Evolutionary conservation across 2,329 filamentous ascomycete species (phyloP).

Genomic region (Colletotrichum tanaceti): DNA sequence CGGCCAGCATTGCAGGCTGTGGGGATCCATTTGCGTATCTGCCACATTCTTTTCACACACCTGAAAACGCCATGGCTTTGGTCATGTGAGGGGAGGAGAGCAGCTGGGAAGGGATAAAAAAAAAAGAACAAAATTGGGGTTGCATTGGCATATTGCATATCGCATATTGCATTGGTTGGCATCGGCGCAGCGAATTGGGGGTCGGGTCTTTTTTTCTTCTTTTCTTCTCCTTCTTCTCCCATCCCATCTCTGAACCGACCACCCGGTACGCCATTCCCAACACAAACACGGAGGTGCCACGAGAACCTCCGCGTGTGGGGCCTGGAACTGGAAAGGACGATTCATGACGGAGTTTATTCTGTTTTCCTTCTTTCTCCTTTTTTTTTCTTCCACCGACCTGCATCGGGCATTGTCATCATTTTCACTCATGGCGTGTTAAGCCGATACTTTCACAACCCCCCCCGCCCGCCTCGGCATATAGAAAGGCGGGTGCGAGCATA

Average conservation of each 20-base stretch:
- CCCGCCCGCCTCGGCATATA: slow-evolving; percentile 26
- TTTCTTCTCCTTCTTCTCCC: not conserved
- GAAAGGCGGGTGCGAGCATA: slow-evolving; percentile 24
- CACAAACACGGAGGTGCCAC: slow-evolving; percentile 26
- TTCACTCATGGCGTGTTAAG: not conserved
- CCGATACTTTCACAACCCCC: not conserved
- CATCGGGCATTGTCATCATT: slow-evolving; percentile 2
- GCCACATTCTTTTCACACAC: not conserved
- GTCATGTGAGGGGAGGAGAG: slow-evolving; percentile 29
- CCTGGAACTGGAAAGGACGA: not conserved
- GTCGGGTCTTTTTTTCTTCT: not conserved
- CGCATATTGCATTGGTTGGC: slow-evolving; percentile 29
- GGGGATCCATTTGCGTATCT: slow-evolving; percentile 30
- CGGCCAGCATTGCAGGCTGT: slow-evolving; percentile 18
- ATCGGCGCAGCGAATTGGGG: slow-evolving; percentile 34
- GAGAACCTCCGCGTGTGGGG: slow-evolving; percentile 22
- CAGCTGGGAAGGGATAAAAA: slow-evolving; percentile 13
- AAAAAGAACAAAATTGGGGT: slow-evolving; percentile 32
- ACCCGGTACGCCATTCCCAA: slow-evolving; percentile 34
- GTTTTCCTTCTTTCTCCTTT: not conserved
- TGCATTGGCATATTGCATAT: slow-evolving; percentile 38
- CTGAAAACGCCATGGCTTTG: slow-evolving; percentile 22
- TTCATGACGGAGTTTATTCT: slow-evolving; percentile 6
- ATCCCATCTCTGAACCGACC: slow-evolving; percentile 14
- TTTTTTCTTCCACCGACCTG: not conserved